Evolutionary conservation across 106 monocot species (phyloP).

Genomic region (Gastrodia elata): DNA sequence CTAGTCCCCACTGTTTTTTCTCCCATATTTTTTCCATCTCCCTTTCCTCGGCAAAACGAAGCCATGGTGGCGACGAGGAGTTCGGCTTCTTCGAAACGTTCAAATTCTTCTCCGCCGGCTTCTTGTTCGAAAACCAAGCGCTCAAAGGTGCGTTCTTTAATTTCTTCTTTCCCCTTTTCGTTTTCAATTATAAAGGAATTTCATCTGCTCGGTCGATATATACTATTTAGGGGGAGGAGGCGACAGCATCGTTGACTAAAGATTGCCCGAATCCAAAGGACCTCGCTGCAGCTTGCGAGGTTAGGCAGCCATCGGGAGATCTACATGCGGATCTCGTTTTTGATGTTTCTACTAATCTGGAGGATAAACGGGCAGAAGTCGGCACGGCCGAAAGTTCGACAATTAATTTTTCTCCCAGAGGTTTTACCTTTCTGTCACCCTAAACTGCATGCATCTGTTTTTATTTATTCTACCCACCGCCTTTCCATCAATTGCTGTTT

Average conservation of each 20-base stretch:
- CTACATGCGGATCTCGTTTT: neutral
- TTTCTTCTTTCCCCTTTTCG: neutral
- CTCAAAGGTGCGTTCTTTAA: slow-evolving; percentile 1
- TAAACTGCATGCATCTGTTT: neutral
- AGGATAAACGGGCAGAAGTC: neutral
- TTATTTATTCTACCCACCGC: neutral
- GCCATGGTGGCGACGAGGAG: slow-evolving; percentile 5
- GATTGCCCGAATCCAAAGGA: neutral
- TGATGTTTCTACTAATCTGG: neutral
- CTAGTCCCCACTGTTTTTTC: too few species aligned
- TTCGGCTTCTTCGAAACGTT: neutral
- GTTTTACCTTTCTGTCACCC: neutral
- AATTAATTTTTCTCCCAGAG: neutral
- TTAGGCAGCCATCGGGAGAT: neutral
- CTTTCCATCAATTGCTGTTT: neutral
- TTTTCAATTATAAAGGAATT: neutral
- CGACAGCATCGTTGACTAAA: neutral
- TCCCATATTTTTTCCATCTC: neutral
- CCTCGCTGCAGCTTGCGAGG: neutral
- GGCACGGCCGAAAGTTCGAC: neutral
- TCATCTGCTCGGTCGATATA: neutral
- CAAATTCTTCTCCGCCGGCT: neutral
- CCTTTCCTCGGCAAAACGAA: neutral
- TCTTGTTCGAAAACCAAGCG: slow-evolving; percentile 1
- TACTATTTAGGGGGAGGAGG: neutral